Conservation (phyloP, 169 alveolate genomes). For the Eimeria brunetti region DNA sequence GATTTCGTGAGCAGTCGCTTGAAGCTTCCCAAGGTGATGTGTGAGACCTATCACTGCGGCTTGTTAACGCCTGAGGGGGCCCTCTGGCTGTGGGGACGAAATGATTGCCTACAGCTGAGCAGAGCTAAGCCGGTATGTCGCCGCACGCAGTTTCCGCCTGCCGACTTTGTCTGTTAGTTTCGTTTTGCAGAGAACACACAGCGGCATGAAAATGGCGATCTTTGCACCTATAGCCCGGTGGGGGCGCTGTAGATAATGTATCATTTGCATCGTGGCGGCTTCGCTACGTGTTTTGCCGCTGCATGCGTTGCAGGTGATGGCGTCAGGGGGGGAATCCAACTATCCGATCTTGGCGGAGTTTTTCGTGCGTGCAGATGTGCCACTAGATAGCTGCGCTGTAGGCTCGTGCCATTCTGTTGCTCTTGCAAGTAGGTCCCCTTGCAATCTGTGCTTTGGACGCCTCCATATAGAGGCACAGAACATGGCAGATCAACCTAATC, state of each 20-base stretch:
- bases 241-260: not conserved
- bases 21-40: slow-evolving; percentile 28
- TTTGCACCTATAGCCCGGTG: not conserved
- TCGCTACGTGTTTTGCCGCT: not conserved
- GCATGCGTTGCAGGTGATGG: slow-evolving; percentile 61
- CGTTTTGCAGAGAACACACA: not conserved
- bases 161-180: not conserved
- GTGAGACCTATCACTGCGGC: slow-evolving; percentile 49
- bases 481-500: not conserved
- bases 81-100: slow-evolving; percentile 70
- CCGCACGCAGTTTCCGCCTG: not conserved
- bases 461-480: not conserved
- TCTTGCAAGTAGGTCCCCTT: slow-evolving; percentile 23
- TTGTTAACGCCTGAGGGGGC: slow-evolving; percentile 42
- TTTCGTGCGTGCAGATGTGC: slow-evolving; percentile 30
- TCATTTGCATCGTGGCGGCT: not conserved
- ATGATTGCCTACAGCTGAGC: slow-evolving; percentile 53
- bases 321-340: slow-evolving; percentile 44
- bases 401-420: slow-evolving; percentile 52
- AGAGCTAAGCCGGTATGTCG: slow-evolving; percentile 28
- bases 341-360: slow-evolving; percentile 40
- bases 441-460: not conserved
- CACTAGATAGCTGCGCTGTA: slow-evolving; percentile 31
- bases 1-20: not conserved
- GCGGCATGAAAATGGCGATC: not conserved